These are phyloP conservation scores for Sclerotinia borealis DNA, from an alignment of 2,329 filamentous ascomycete species.

Conservation along the genomic window DNA sequence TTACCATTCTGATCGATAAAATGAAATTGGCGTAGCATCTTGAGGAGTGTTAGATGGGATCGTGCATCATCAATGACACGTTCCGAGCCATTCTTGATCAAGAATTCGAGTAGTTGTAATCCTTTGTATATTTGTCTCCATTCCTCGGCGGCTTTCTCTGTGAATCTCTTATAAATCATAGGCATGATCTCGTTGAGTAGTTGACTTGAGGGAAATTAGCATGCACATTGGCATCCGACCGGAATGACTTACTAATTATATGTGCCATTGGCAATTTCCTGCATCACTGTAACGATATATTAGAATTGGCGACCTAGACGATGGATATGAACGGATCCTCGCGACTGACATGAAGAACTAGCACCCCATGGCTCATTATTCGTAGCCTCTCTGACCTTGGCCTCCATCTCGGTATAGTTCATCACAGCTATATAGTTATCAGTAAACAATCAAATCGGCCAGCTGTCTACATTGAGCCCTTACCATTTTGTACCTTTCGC, in stretches of 20 bases:
- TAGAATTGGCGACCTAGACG: neutral
- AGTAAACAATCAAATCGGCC: conserved; percentile 21
- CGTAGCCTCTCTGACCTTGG: conserved; percentile 87
- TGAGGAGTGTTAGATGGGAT: conserved; percentile 88
- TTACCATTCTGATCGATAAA: conserved; percentile 95
- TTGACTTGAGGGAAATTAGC: conserved; percentile 53
- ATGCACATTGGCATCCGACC: conserved; percentile 33
- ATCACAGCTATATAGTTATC: conserved; percentile 53
- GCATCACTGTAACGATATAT: conserved; percentile 52
- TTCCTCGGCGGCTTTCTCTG: conserved; percentile 95
- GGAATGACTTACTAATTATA: conserved; percentile 87
- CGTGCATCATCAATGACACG: conserved; percentile 95
- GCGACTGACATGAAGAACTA: conserved; percentile 15
- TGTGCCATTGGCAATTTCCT: conserved; percentile 96
- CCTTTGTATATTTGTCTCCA: conserved; percentile 99
- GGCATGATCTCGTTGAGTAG: conserved; percentile 99
- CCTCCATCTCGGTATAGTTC: conserved; percentile 74
- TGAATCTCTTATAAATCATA: conserved; percentile 99
- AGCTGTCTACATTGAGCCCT: conserved; percentile 29
- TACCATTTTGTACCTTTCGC: conserved; percentile 73
- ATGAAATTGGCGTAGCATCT: conserved; percentile 98
- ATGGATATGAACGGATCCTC: neutral
- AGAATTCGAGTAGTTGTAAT: conserved; percentile 90
- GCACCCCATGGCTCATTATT: conserved; percentile 94
- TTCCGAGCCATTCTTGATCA: conserved; percentile 97